Evolutionary conservation across 441 rosid genomes (phyloP).

Genomic region (Populus tomentosa): DNA sequence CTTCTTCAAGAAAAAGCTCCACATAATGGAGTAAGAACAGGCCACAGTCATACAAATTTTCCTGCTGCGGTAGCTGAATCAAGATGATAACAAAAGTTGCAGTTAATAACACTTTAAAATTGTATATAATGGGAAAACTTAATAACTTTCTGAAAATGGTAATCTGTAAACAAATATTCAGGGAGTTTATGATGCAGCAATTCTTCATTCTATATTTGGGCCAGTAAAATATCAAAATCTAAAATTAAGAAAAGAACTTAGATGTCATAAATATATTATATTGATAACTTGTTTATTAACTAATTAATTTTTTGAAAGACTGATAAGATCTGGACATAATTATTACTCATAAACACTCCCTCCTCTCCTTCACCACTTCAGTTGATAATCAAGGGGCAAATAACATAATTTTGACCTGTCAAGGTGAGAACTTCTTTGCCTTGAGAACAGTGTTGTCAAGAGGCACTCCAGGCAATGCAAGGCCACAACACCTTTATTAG

Average conservation of each 20-base stretch:
- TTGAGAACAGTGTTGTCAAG: neutral
- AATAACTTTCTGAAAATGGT: neutral
- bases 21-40: slow-evolving; percentile 76
- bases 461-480: neutral
- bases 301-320: too few species aligned
- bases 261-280: too few species aligned
- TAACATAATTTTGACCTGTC: neutral
- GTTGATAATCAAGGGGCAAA: neutral
- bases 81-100: slow-evolving; percentile 13
- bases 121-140: neutral
- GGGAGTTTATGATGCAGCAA: too few species aligned
- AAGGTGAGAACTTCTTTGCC: neutral
- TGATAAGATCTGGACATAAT: too few species aligned
- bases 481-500: neutral
- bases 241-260: too few species aligned
- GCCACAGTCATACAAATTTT: slow-evolving; percentile 79
- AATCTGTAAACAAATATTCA: neutral
- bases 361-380: neutral
- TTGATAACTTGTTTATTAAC: too few species aligned
- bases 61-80: slow-evolving; percentile 79
- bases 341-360: too few species aligned
- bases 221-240: too few species aligned
- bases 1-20: slow-evolving; percentile 65
- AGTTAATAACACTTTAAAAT: neutral
- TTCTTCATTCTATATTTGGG: too few species aligned